Percentiles rank a stretch among this genome's conserved stretches.
Conservation (phyloP, 2,329 filamentous ascomycete genomes). For the Neopestalotiopsis sp. region DNA sequence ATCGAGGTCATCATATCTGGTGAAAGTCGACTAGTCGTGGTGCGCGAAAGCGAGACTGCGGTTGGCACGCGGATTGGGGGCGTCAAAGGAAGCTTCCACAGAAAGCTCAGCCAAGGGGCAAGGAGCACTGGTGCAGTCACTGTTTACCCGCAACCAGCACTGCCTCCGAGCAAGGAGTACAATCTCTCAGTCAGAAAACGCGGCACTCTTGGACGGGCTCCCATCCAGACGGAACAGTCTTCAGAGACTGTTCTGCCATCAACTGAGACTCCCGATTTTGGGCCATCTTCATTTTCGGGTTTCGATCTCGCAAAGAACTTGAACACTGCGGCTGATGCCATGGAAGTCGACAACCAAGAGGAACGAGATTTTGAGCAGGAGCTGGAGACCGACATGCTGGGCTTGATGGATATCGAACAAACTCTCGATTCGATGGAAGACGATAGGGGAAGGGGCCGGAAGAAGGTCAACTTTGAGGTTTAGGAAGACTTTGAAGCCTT, state of each 20-base stretch:
- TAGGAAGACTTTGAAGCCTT: conserved; percentile 26
- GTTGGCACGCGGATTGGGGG: conserved; percentile 49
- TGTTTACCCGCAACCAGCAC: conserved; percentile 53
- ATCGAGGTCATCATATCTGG: conserved; percentile 61
- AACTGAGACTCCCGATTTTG: conserved; percentile 31
- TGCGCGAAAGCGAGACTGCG: conserved; percentile 57
- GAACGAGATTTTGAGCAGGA: conserved; percentile 61
- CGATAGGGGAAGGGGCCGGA: conserved; percentile 51
- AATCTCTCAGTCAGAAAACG: conserved; percentile 49
- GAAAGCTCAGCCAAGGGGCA: conserved; percentile 42
- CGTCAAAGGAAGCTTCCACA: conserved; percentile 35
- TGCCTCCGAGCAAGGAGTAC: conserved; percentile 47
- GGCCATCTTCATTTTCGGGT: conserved; percentile 39
- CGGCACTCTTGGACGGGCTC: conserved; percentile 28
- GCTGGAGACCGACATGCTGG: conserved; percentile 67
- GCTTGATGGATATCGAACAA: conserved; percentile 70
- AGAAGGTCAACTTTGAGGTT: conserved; percentile 58
- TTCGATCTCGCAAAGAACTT: conserved; percentile 58
- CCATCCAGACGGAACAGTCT: conserved; percentile 22
- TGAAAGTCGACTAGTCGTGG: conserved; percentile 59
- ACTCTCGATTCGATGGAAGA: conserved; percentile 61
- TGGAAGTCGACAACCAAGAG: conserved; percentile 46
- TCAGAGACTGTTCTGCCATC: conserved; percentile 30
- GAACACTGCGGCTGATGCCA: conserved; percentile 56
- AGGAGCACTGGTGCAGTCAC: conserved; percentile 54